These are phyloP conservation scores for Herpotrichia juniperi DNA, from an alignment of 2,329 filamentous ascomycete species.

Conservation along the genomic window DNA sequence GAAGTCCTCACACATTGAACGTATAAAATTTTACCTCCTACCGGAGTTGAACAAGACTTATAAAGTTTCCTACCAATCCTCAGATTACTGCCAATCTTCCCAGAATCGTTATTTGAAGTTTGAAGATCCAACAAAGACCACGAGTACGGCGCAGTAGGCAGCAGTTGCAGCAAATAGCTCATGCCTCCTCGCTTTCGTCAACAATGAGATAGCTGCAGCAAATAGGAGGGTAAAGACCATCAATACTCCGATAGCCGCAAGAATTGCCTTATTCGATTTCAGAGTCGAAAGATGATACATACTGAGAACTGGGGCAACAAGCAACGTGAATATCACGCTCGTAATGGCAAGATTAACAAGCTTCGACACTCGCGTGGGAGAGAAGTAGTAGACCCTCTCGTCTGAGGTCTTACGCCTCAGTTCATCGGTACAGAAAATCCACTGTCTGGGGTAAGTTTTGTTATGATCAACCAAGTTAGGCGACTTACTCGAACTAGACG, in stretches of 20 bases:
- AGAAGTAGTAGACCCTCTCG: constrained; percentile 29
- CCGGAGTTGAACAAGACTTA: too few species aligned
- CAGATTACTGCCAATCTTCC: too few species aligned
- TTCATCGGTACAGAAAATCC: constrained; percentile 29
- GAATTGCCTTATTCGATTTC: constrained; percentile 17
- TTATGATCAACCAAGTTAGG: constrained; percentile 16
- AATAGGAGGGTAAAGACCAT: constrained; percentile 38
- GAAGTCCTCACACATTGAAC: too few species aligned
- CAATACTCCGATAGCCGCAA: constrained; percentile 35
- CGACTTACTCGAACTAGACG: constrained; percentile 12
- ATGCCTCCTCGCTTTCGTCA: constrained; percentile 27
- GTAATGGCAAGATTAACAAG: constrained; percentile 40
- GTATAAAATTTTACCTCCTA: too few species aligned
- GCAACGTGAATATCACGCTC: constrained; percentile 33
- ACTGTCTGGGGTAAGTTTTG: constrained; percentile 15
- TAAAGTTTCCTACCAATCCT: too few species aligned
- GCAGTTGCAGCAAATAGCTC: constrained; percentile 31
- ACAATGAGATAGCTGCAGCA: constrained; percentile 21
- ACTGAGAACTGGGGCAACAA: constrained; percentile 35
- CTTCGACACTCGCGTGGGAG: constrained; percentile 28
- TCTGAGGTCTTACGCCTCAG: constrained; percentile 28
- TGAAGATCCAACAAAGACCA: constrained; percentile 29
- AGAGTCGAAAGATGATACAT: constrained; percentile 31
- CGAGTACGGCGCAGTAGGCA: constrained; percentile 31
- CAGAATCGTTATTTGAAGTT: too few species aligned